A percentile compares a stretch with the other conserved stretches of the same genome.
phyloP scores from a whole-genome alignment of 2,329 filamentous ascomycete species.

The Basipetospora chlamydospora region DNA sequence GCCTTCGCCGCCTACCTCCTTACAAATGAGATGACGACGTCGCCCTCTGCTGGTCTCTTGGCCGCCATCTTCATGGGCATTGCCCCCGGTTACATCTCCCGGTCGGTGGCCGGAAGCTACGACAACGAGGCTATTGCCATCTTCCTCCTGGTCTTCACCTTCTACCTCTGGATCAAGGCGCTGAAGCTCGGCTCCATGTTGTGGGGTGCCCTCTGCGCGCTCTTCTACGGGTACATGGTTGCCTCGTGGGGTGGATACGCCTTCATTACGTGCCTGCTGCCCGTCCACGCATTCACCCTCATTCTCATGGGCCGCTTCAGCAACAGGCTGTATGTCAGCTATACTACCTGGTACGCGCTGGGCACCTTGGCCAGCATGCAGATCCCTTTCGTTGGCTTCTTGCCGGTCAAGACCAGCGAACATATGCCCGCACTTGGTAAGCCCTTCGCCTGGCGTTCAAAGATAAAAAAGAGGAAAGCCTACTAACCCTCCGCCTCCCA shows the following conservation, averaged over 20 bases:
- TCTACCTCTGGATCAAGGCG: conserved; percentile 98
- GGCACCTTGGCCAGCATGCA: conserved; percentile 98
- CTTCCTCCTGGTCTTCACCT: conserved; percentile 95
- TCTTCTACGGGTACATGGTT: conserved; percentile 99
- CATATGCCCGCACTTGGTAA: conserved; percentile 92
- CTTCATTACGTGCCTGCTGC: conserved; percentile 96
- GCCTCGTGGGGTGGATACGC: conserved; percentile 99
- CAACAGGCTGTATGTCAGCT: conserved; percentile 84
- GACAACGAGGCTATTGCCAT: conserved; percentile 99
- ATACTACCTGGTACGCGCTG: conserved; percentile 95
- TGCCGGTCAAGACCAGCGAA: conserved; percentile 92
- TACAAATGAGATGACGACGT: conserved; percentile 94
- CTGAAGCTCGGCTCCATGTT: conserved; percentile 92
- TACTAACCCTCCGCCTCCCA: conserved; percentile 24
- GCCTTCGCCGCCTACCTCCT: conserved; percentile 87
- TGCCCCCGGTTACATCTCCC: conserved; percentile 89
- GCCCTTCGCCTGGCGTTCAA: conserved; percentile 13
- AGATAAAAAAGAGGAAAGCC: background rate
- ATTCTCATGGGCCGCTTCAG: conserved; percentile 96
- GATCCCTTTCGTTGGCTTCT: conserved; percentile 95
- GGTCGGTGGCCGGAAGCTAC: conserved; percentile 95
- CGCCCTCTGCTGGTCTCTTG: conserved; percentile 83
- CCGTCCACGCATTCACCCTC: conserved; percentile 83
- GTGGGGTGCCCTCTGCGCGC: conserved; percentile 85
- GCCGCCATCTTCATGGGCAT: conserved; percentile 97